Conservation (phyloP, 768 basidiomycete species). For the Boletus pseudopeckii region DNA sequence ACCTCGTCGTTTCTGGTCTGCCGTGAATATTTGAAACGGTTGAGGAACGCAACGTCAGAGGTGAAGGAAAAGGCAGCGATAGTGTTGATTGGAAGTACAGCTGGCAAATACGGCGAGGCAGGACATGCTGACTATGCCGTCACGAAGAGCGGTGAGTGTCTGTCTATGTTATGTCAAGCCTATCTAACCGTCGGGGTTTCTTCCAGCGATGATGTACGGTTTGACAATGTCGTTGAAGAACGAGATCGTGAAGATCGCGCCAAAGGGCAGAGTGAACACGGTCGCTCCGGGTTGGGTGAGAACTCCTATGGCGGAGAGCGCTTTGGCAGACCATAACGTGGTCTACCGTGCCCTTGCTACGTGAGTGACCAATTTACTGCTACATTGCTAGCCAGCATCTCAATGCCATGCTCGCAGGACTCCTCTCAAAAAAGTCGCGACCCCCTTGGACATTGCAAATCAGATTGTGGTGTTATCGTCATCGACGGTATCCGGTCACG, state of each 20-base stretch:
- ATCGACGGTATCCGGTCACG: slow-evolving; percentile 59
- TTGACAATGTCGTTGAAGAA: slow-evolving; percentile 68
- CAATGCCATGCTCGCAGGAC: slow-evolving; percentile 39
- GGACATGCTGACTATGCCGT: slow-evolving; percentile 65
- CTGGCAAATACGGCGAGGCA: slow-evolving; percentile 71
- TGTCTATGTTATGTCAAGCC: background rate
- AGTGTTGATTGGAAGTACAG: slow-evolving; percentile 65
- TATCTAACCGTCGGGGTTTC: background rate
- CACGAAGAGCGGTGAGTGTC: slow-evolving; percentile 56
- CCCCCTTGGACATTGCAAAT: slow-evolving; percentile 58
- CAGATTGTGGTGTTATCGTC: slow-evolving; percentile 65
- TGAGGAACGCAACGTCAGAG: slow-evolving; percentile 38
- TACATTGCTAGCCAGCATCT: background rate
- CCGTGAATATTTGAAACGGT: slow-evolving; percentile 53
- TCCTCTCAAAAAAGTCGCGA: slow-evolving; percentile 66
- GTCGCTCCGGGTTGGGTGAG: slow-evolving; percentile 68
- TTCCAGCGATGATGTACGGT: slow-evolving; percentile 68
- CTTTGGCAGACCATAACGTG: slow-evolving; percentile 51
- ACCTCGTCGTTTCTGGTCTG: slow-evolving; percentile 66
- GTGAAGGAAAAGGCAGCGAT: slow-evolving; percentile 56
- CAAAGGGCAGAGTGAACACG: slow-evolving; percentile 64
- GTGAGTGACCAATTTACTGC: slow-evolving; percentile 36
- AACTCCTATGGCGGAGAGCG: slow-evolving; percentile 60
- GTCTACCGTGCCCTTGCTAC: slow-evolving; percentile 63
- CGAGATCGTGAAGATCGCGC: slow-evolving; percentile 75